Percentiles rank a stretch among this genome's conserved stretches.
Conservation (phyloP, 495 filamentous ascomycete genomes). For the Pyronema domesticum region DNA sequence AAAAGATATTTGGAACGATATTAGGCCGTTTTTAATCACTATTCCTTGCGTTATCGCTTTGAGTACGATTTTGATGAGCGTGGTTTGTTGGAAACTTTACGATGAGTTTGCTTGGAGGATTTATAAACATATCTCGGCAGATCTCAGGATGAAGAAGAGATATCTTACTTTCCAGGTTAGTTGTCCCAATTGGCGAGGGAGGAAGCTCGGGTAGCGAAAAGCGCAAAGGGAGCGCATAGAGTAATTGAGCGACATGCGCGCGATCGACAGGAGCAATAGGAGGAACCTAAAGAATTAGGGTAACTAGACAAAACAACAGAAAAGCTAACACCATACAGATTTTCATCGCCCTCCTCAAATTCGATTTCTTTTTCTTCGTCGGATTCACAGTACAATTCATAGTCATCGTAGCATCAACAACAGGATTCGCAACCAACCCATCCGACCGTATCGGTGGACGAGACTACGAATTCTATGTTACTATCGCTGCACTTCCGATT, state of each 20-base stretch:
- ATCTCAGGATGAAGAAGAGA: conserved; percentile 87
- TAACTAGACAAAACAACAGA: no score
- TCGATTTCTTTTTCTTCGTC: conserved; percentile 99
- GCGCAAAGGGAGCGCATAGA: no score
- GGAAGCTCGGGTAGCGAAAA: neutral
- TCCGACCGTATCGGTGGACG: neutral
- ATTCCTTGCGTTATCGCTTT: conserved; percentile 71
- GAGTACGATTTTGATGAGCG: conserved; percentile 49
- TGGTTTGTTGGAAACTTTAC: conserved; percentile 83
- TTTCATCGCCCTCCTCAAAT: conserved; percentile 93
- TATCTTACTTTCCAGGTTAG: conserved; percentile 90
- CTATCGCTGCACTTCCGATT: conserved; percentile 71
- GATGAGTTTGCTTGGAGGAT: conserved; percentile 99
- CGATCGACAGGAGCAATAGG: no score
- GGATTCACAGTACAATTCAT: conserved; percentile 96
- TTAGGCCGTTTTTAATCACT: conserved; percentile 62
- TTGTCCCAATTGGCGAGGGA: neutral
- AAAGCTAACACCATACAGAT: conserved; percentile 42
- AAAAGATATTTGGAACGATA: conserved; percentile 42
- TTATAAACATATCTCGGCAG: conserved; percentile 96
- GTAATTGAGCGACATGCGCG: no score
- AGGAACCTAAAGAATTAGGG: no score
- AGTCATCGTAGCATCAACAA: conserved; percentile 59
- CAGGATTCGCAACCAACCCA: conserved; percentile 10
- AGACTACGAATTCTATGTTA: conserved; percentile 64